Evolutionary conservation across 352 stramenopile species (phyloP), one percentile per base, ranked within the genome.

Genomic region (Thalassiosira tumida): DNA sequence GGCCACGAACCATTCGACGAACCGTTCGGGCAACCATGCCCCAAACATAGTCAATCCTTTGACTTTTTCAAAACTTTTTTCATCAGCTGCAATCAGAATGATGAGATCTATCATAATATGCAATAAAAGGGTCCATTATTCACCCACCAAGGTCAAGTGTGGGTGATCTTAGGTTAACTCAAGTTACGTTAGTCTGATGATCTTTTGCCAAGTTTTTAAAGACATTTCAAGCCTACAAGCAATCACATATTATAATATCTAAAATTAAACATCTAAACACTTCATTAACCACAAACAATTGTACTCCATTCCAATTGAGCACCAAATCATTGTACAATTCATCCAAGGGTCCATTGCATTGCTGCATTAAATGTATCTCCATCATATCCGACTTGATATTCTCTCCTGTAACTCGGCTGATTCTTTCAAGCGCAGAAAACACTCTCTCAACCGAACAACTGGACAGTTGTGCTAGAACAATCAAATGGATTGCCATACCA

Each of bases 391-490:
- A 65, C 17, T 73, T 47, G 40, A 87, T 51, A 24, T 81, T 80
- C 4, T 87, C 81, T 50, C 81, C 81, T 26, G 7, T 54, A 17
- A 29, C 54, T 40, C 72, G 35, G 51, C 41, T 41, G 33, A 87
- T 72, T 10, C 29, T 54, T 35, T 87, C 69, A 40, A 80, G 72
- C n/a, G 70, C 70, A 50, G 81, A 87, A 47, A 87, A 87, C 40
- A 81, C 81, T 69, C 37, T 62, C 40, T 59, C 70, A 62, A 85
- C 33, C n/a, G 77, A 85, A 47, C 77, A 85, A 31, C 77, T 85
- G 6, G 77, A 85, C 6, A 85, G 54, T 10, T 75, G 59, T 35
- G 31, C 77, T 59, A 85, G 77, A 7, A 85, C 77, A 76, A 85
- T 59, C 17, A 85, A 21, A 6, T 43, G 54, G 41, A 84, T 75